phyloP scores from a whole-genome alignment of 2,329 filamentous ascomycete genomes.

The Penicillium sp. region DNA sequence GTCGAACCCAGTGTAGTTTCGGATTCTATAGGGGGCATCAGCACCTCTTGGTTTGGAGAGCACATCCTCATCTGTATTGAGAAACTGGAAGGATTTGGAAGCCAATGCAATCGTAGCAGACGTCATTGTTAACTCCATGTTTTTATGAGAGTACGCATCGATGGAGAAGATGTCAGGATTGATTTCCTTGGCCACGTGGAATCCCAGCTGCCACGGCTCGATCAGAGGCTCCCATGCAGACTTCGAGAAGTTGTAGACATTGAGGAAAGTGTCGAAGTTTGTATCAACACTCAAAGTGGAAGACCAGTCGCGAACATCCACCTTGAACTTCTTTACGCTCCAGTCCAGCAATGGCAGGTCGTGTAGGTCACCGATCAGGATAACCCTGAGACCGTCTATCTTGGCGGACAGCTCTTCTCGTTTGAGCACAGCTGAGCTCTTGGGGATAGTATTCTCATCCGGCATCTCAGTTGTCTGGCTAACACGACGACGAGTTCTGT shows the following conservation, averaged over 20 bases:
- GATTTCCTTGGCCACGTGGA: conserved; percentile 80
- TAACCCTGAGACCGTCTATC: conserved; percentile 85
- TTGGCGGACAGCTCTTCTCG: conserved; percentile 83
- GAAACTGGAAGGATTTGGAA: conserved; percentile 89
- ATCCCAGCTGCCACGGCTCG: conserved; percentile 93
- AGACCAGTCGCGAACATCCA: conserved; percentile 89
- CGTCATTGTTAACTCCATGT: conserved; percentile 88
- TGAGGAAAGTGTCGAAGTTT: conserved; percentile 90
- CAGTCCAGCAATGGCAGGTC: conserved; percentile 94
- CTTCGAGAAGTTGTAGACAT: conserved; percentile 98
- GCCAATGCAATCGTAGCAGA: conserved; percentile 91
- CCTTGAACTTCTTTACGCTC: conserved; percentile 86
- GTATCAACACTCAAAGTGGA: conserved; percentile 83
- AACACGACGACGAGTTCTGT: conserved; percentile 51
- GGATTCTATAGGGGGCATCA: conserved; percentile 89
- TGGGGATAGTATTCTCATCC: conserved; percentile 41
- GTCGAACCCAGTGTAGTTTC: conserved; percentile 95
- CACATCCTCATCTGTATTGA: conserved; percentile 86
- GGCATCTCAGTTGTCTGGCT: conserved; percentile 45
- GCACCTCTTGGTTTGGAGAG: conserved; percentile 88
- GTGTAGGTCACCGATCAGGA: conserved; percentile 93
- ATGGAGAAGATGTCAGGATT: conserved; percentile 77
- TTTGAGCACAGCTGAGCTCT: conserved; percentile 60
- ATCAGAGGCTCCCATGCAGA: conserved; percentile 97
- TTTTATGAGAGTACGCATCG: conserved; percentile 86